These are phyloP conservation scores for Alternaria infectoria DNA, from an alignment of 2,329 filamentous ascomycete genomes.

Conservation along the genomic window DNA sequence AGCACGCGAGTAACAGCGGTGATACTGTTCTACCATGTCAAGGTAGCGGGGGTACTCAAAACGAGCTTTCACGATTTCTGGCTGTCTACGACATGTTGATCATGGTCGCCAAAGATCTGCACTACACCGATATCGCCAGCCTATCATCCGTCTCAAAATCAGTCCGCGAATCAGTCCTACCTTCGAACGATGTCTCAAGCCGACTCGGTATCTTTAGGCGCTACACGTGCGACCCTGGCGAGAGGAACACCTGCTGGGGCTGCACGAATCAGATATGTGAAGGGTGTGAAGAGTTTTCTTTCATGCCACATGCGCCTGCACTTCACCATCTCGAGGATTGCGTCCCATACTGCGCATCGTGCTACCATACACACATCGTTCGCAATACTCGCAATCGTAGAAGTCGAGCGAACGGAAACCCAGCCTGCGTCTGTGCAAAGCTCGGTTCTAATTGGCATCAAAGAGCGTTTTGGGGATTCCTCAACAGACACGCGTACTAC, in stretches of 20 bases:
- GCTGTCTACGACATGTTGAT: conserved; percentile 40
- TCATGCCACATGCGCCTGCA: conserved; percentile 10
- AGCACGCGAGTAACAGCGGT: background rate
- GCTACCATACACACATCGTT: conserved; percentile 20
- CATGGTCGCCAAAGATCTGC: conserved; percentile 29
- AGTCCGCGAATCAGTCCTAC: conserved; percentile 31
- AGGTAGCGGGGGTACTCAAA: conserved; percentile 3
- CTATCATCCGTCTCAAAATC: conserved; percentile 33
- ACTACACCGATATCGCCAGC: conserved; percentile 34
- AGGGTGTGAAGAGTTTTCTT: conserved; percentile 15
- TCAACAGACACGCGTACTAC: background rate
- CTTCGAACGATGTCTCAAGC: conserved; percentile 19
- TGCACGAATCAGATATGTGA: conserved; percentile 31
- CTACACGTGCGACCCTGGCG: conserved; percentile 25
- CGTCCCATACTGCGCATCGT: conserved; percentile 28
- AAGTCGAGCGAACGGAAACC: background rate
- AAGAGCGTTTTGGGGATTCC: conserved; percentile 1
- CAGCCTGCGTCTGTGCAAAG: conserved; percentile 18
- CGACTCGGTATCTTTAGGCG: conserved; percentile 22
- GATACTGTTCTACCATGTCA: conserved; percentile 1
- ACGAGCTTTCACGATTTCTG: conserved; percentile 32
- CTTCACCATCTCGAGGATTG: conserved; percentile 31
- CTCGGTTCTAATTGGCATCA: background rate
- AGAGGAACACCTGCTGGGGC: conserved; percentile 26
- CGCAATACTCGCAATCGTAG: background rate